Evolutionary conservation across 805 yeast genomes (phyloP).

Genomic region (Komagataella kurtzmanii): DNA sequence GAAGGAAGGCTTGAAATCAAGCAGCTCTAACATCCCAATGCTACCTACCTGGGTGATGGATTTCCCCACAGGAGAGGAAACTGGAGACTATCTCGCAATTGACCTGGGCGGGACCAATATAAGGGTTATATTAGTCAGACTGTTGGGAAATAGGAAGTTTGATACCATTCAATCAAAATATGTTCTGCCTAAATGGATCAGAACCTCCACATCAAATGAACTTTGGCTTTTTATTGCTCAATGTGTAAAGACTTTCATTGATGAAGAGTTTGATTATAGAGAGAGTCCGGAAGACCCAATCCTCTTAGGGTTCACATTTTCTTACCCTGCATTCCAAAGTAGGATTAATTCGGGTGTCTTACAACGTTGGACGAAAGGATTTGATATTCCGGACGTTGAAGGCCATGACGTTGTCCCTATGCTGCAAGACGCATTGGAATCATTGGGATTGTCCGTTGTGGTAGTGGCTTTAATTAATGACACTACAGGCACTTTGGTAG

Average conservation of each 20-base stretch:
- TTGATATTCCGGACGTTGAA: constrained; percentile 86
- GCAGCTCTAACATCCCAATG: constrained; percentile 90
- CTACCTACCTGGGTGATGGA: constrained; percentile 95
- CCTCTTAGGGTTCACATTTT: constrained; percentile 90
- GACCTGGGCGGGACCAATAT: constrained; percentile 97
- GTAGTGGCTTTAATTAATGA: constrained; percentile 93
- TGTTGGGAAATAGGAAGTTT: constrained; percentile 74
- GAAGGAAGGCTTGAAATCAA: constrained; percentile 61
- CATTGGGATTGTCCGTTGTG: constrained; percentile 57
- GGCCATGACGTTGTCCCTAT: constrained; percentile 89
- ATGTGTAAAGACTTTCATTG: constrained; percentile 58
- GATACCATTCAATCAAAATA: constrained; percentile 82
- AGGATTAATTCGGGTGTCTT: constrained; percentile 77
- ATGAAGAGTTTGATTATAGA: constrained; percentile 38
- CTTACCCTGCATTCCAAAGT: constrained; percentile 77
- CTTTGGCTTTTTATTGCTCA: constrained; percentile 82
- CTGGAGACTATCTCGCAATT: constrained; percentile 82
- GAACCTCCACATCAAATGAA: constrained; percentile 67
- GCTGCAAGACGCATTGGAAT: constrained; percentile 65
- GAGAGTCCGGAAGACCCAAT: constrained; percentile 44
- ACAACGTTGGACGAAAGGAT: constrained; percentile 97
- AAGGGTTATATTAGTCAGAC: constrained; percentile 78
- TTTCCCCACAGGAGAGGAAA: constrained; percentile 84
- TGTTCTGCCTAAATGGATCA: constrained; percentile 60
- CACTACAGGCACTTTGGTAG: constrained; percentile 94